phyloP scores from a whole-genome alignment of 1,284 basidiomycete genomes.

The Erythrobasidium hasegawianum region DNA sequence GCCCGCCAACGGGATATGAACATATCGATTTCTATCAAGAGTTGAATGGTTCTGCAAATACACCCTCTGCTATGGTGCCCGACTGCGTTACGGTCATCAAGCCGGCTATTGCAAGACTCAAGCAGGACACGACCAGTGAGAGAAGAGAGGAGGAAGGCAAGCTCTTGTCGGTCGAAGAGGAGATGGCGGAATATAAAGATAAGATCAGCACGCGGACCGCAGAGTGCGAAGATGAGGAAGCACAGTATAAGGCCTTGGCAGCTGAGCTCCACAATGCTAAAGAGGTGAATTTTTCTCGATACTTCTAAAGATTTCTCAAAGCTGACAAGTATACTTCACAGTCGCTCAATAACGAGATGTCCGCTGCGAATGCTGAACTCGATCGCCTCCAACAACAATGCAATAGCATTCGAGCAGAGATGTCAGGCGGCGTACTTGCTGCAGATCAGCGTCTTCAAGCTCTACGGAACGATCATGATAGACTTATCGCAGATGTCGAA shows the following conservation, averaged over 20 bases:
- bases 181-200: slow-evolving; percentile 37
- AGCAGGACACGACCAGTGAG: slow-evolving; percentile 30
- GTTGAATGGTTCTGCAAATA: slow-evolving; percentile 40
- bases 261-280: slow-evolving; percentile 32
- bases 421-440: slow-evolving; percentile 35
- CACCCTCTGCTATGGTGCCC: slow-evolving; percentile 38
- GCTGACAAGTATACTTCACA: neutral
- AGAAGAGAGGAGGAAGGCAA: slow-evolving; percentile 35
- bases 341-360: slow-evolving; percentile 29
- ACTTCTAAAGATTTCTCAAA: neutral
- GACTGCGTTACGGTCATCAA: slow-evolving; percentile 42
- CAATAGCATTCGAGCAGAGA: slow-evolving; percentile 26
- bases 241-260: slow-evolving; percentile 36
- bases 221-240: slow-evolving; percentile 41
- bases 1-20: slow-evolving; percentile 38
- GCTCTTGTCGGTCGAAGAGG: slow-evolving; percentile 37
- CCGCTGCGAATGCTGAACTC: slow-evolving; percentile 19
- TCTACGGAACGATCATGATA: slow-evolving; percentile 33
- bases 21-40: slow-evolving; percentile 43
- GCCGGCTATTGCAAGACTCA: slow-evolving; percentile 40
- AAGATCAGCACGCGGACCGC: slow-evolving; percentile 25
- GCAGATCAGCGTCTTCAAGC: slow-evolving; percentile 34
- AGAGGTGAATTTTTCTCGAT: slow-evolving; percentile 36
- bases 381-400: slow-evolving; percentile 30
- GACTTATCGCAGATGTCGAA: slow-evolving; percentile 24